phyloP scores from a whole-genome alignment of 2,329 filamentous ascomycete genomes.

The Cladosporium sp. region DNA sequence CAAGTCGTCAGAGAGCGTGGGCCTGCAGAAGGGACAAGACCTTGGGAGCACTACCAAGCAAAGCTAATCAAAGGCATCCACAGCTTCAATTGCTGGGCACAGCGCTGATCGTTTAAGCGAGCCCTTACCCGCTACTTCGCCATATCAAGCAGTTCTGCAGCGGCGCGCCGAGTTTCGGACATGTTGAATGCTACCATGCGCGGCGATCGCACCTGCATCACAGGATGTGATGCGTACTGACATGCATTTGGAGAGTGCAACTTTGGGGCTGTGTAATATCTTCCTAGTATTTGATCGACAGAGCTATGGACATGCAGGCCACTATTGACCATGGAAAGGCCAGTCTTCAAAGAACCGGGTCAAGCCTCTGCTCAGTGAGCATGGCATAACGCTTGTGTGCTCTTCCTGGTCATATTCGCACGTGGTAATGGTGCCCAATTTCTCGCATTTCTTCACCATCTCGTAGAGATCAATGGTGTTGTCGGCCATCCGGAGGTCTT shows the following conservation, averaged over 20 bases:
- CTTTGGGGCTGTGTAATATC: neutral
- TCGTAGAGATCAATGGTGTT: conserved; percentile 32
- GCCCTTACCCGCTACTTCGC: neutral
- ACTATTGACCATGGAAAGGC: conserved; percentile 6
- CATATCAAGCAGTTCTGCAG: neutral
- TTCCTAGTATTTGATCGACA: neutral
- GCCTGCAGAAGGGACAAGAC: conserved; percentile 16
- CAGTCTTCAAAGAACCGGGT: conserved; percentile 23
- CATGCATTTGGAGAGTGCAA: neutral
- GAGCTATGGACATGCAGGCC: neutral
- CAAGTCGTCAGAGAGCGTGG: neutral
- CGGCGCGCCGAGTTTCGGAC: conserved; percentile 8
- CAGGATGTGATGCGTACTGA: neutral
- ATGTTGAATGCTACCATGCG: neutral
- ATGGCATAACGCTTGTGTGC: conserved; percentile 38
- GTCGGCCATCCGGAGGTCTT: conserved; percentile 32
- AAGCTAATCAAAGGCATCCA: conserved; percentile 9
- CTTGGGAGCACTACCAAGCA: conserved; percentile 18
- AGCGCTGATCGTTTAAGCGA: conserved; percentile 13
- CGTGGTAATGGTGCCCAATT: conserved; percentile 25
- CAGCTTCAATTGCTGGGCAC: conserved; percentile 9
- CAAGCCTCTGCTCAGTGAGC: conserved; percentile 31
- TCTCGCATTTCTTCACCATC: conserved; percentile 24
- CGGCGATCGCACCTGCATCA: neutral
- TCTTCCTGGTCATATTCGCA: conserved; percentile 37